Evolutionary conservation across 345 rosid species (phyloP), one percentile per base, ranked within the genome.

Genomic region (Bretschneidera sinensis): DNA sequence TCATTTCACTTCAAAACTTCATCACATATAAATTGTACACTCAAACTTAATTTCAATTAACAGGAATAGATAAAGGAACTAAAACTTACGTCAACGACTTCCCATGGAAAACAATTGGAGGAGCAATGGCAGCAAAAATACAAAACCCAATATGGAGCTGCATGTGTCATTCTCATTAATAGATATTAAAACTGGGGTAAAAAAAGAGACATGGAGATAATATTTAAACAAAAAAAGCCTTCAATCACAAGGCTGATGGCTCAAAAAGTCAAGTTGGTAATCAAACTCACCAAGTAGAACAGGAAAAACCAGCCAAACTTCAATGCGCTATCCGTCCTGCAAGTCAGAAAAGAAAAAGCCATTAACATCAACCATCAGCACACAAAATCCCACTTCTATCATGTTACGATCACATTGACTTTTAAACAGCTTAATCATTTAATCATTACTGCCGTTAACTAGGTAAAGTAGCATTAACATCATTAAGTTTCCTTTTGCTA

Each of bases 241-340:
- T n/a, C 21, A 13, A 13, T 14, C 45, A 39, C 45, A 39, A 14
- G 45, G 45, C 45, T 14, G 16, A 39, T 39, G 2, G 4, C 6
- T 39, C 45, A 39, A 39, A 39, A 39, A 1, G 15, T 1, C 6
- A 48, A 48, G 21, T 18, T 17, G 5, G 2, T 5, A 24, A 43
- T 13, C 22, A 60, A 70, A 78, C 92, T 83, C 72, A 95, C 98
- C 95, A 88, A 48, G 81, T 95, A 95, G 83, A 88, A 76, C 67
- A 95, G 31, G 94, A 95, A 95, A 84, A 95, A 95, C 96, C 92
- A 87, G 47, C 98, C 54, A 55, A 95, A 95, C 72, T 81, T 95
- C 83, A 95, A 66, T 20, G 99, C 99, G 48, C 99, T 95, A 76
- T 95, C 96, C 0, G 98, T 91, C 88, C 99, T 95, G 91, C 75